phyloP scores from a whole-genome alignment of 257 asterid genomes.

The Nicotiana knightiana region DNA sequence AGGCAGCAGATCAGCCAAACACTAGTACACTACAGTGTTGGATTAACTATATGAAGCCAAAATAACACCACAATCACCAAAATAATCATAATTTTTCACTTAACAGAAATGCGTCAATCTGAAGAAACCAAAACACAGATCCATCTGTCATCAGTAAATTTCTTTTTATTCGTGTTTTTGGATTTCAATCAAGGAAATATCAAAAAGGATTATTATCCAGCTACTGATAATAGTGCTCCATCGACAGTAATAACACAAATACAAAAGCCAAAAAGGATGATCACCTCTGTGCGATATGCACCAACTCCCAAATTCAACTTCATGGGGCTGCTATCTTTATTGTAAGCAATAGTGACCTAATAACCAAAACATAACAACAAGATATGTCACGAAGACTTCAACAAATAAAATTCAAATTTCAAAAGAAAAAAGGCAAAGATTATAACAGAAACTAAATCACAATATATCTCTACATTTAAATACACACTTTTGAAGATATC shows the following conservation, averaged over 20 bases:
- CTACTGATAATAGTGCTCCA: neutral
- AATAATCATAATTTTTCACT: neutral
- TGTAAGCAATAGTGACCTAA: conserved; percentile 91
- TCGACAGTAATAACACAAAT: neutral
- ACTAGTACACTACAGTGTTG: neutral
- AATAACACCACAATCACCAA: neutral
- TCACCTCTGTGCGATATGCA: conserved; percentile 97
- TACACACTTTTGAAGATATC: neutral
- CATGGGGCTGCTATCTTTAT: conserved; percentile 78
- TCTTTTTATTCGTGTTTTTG: neutral
- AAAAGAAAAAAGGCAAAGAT: neutral
- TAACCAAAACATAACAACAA: neutral
- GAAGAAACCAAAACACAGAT: neutral
- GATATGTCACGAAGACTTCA: neutral
- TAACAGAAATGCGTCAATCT: neutral
- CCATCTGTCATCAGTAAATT: neutral
- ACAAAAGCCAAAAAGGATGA: neutral
- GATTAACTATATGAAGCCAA: neutral
- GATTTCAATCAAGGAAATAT: neutral
- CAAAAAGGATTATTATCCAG: neutral
- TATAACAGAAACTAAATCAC: neutral
- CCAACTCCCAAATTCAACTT: conserved; percentile 97
- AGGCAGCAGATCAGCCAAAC: neutral
- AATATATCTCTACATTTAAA: neutral
- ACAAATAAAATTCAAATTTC: neutral